These are phyloP conservation scores for Chalciporus sp. DNA, from an alignment of 1,284 basidiomycete species.

Conservation along the genomic window DNA sequence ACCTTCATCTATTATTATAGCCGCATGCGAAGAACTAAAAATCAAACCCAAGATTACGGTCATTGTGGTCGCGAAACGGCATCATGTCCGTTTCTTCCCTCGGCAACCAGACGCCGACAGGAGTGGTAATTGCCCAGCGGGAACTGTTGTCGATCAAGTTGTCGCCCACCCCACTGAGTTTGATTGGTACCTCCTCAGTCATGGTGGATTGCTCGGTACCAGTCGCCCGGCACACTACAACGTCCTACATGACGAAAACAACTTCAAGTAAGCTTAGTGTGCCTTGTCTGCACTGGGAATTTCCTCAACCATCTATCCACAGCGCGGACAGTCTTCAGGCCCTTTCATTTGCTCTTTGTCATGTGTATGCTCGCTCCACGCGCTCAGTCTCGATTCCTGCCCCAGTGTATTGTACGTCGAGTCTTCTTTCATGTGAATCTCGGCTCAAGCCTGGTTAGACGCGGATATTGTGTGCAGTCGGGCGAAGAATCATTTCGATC, in stretches of 20 bases:
- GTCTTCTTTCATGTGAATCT: background rate
- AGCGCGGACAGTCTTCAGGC: slow-evolving; percentile 70
- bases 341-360: slow-evolving; percentile 75
- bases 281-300: background rate
- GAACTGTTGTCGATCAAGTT: slow-evolving; percentile 73
- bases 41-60: slow-evolving; percentile 71
- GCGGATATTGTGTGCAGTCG: slow-evolving; percentile 83
- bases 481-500: slow-evolving; percentile 80
- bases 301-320: slow-evolving; percentile 12
- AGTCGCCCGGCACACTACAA: slow-evolving; percentile 72
- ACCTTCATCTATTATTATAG: slow-evolving; percentile 38
- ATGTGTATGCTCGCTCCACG: slow-evolving; percentile 81
- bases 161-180: slow-evolving; percentile 75
- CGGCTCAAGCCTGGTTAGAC: slow-evolving; percentile 44
- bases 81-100: slow-evolving; percentile 80
- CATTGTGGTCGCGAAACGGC: slow-evolving; percentile 76
- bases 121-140: slow-evolving; percentile 74
- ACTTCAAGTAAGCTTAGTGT: slow-evolving; percentile 41
- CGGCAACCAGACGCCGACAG: slow-evolving; percentile 53
- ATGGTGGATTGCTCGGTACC: slow-evolving; percentile 70
- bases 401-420: slow-evolving; percentile 74
- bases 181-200: slow-evolving; percentile 80
- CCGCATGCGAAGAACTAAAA: slow-evolving; percentile 53
- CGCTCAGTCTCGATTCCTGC: slow-evolving; percentile 84
- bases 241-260: slow-evolving; percentile 61